Evolutionary conservation across 208 protist genomes (phyloP), one percentile per base, ranked within the genome.

Genomic region (Acanthamoeba sp.): DNA sequence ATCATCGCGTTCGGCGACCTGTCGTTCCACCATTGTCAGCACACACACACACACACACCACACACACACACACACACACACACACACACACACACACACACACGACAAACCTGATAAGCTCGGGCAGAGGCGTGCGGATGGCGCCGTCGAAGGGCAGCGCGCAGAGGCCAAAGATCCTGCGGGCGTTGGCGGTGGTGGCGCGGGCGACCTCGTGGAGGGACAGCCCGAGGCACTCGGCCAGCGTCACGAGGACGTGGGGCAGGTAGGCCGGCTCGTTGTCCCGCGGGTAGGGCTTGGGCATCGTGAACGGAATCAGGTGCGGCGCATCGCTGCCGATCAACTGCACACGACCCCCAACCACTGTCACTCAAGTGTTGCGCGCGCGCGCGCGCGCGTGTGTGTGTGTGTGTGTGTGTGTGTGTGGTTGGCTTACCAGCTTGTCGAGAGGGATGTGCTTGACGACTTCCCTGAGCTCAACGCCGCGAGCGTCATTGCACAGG

Each of bases 301-400:
- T 91, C 38, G 85, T 73, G 85, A 91, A 91, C 55, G 85, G 85
- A n/a, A 71, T 91, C 32, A 91, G 55, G 57, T 91, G 57, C 45
- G 85, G 85, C n/a, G 85, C 85, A 69, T 91, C 85, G 59, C 85
- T 91, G 29, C 85, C 85, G 36, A 91, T 5, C 85, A 91, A 38
- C 85, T 91, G 22, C n/a, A n/a, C n/a, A n/a, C n/a, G n/a, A n/a
- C n/a, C n/a, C n/a, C n/a, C n/a, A n/a, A n/a, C n/a, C n/a, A n/a
- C n/a, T n/a, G n/a, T n/a, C n/a, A 64, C 22, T 34, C 82, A 50
- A 62, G 12, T 62, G 55, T 62, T 22, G 55, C 55, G 22, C 55
- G 22, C n/a, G n/a, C n/a, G n/a, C n/a, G n/a, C n/a, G n/a, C n/a
- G n/a, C n/a, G n/a, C n/a, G n/a, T n/a, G n/a, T n/a, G n/a, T n/a